Evolutionary conservation across 2,329 filamentous ascomycete genomes (phyloP).

Genomic region (Diaporthe ampelina): DNA sequence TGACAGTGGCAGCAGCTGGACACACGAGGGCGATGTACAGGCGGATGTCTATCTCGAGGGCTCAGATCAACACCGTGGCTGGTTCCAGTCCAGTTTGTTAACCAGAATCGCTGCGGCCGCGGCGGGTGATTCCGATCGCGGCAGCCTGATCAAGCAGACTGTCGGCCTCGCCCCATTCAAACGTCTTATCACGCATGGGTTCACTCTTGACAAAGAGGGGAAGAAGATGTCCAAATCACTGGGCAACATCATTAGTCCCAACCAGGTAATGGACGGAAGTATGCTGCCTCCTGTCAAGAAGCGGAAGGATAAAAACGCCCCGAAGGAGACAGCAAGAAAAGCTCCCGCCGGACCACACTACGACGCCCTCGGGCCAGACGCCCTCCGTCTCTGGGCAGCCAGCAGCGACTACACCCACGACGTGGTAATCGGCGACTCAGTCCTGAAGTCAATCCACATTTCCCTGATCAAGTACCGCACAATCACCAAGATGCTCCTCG

Average conservation of each 20-base stretch:
- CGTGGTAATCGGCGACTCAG: conserved; percentile 82
- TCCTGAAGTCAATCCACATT: conserved; percentile 82
- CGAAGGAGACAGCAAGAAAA: conserved; percentile 56
- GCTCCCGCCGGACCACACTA: conserved; percentile 51
- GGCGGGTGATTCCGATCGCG: conserved; percentile 51
- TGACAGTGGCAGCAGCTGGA: conserved; percentile 97
- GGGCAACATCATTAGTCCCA: conserved; percentile 86
- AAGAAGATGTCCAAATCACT: conserved; percentile 99
- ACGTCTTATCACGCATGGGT: conserved; percentile 94
- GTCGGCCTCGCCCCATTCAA: conserved; percentile 78
- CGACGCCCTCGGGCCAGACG: conserved; percentile 87
- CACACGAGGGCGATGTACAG: conserved; percentile 61
- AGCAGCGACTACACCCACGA: conserved; percentile 93
- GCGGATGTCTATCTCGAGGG: conserved; percentile 96
- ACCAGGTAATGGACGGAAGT: conserved; percentile 87
- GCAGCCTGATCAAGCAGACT: conserved; percentile 50
- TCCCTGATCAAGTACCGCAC: conserved; percentile 88
- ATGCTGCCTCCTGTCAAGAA: conserved; percentile 78
- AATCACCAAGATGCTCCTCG: conserved; percentile 91
- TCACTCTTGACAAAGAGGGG: conserved; percentile 89
- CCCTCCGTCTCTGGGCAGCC: conserved; percentile 90
- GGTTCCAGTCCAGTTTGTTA: conserved; percentile 97
- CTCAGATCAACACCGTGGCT: conserved; percentile 95
- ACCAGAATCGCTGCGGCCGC: conserved; percentile 81
- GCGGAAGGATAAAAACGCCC: conserved; percentile 65